A percentile compares a stretch with the other conserved stretches of the same genome.
These are phyloP conservation scores for Yamadazyma membranifaciens DNA, from an alignment of 1,139 yeast species.

Conservation along the genomic window DNA sequence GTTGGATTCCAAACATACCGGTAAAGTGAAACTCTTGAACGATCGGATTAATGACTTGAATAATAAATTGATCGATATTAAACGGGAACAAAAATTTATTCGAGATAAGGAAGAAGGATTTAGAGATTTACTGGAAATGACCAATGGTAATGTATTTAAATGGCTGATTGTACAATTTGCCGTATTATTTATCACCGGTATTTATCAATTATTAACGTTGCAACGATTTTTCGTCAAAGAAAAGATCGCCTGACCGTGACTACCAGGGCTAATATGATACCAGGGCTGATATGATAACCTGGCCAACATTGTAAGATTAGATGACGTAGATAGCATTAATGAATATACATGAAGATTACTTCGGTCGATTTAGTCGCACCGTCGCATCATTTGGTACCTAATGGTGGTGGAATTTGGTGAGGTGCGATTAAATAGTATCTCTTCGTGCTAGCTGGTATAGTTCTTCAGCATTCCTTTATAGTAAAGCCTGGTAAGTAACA, in stretches of 20 bases:
- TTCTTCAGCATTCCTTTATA: no score
- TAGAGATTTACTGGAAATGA: slow-evolving; percentile 65
- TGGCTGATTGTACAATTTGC: slow-evolving; percentile 65
- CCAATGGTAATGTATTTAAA: slow-evolving; percentile 61
- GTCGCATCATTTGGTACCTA: no score
- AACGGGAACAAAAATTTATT: slow-evolving; percentile 63
- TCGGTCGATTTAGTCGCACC: no score
- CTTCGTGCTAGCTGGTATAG: no score
- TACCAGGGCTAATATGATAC: no score
- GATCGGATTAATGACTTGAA: slow-evolving; percentile 53
- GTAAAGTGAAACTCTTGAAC: slow-evolving; percentile 47
- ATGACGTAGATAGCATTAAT: no score
- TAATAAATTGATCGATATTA: slow-evolving; percentile 54
- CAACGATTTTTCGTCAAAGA: slow-evolving; percentile 66
- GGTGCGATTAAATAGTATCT: no score
- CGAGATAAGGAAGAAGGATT: slow-evolving; percentile 69
- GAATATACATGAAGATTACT: no score
- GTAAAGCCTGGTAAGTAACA: no score
- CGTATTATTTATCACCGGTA: slow-evolving; percentile 56
- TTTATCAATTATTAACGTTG: slow-evolving; percentile 66
- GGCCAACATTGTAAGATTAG: no score
- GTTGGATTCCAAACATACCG: slow-evolving; percentile 52
- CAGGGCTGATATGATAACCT: no score
- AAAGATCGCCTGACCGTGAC: slow-evolving; percentile 25
- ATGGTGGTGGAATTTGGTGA: no score